A percentile compares a stretch with the other conserved stretches of the same genome.
Conservation (phyloP, 805 yeast species). For the Monosporozyma solicola region DNA sequence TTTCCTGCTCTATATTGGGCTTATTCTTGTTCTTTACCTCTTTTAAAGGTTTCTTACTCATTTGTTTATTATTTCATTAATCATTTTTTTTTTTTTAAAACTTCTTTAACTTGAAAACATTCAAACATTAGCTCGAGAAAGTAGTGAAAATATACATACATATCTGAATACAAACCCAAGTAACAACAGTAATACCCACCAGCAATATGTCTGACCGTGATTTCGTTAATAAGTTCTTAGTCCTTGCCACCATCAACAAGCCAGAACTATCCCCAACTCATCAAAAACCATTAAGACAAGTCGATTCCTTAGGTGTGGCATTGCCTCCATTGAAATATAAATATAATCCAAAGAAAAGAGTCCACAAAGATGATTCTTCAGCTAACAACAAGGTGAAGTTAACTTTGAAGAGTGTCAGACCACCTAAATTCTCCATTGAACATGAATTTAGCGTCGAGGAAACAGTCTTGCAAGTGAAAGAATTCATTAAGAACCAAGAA, state of each 20-base stretch:
- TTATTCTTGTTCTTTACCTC: not conserved
- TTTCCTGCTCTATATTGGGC: not conserved
- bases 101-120: too few relatives aligned
- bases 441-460: constrained; percentile 20
- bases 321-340: constrained; percentile 41
- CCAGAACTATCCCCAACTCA: constrained; percentile 25
- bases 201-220: constrained; percentile 19
- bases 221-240: constrained; percentile 42
- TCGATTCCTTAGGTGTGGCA: constrained; percentile 37
- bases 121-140: not conserved
- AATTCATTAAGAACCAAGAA: constrained; percentile 14
- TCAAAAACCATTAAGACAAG: constrained; percentile 24
- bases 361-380: not conserved
- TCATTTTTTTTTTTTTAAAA: too few relatives aligned
- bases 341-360: constrained; percentile 22
- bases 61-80: too few relatives aligned
- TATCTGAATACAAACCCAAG: not conserved
- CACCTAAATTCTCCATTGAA: constrained; percentile 52
- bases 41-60: too few relatives aligned
- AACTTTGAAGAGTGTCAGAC: constrained; percentile 55
- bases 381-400: constrained; percentile 15
- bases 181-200: not conserved
- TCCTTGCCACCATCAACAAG: constrained; percentile 39
- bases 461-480: constrained; percentile 30
- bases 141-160: not conserved